Base-by-base conservation (phyloP, 2,329 filamentous ascomycete species). In the Akanthomyces uredinophilus region DNA sequence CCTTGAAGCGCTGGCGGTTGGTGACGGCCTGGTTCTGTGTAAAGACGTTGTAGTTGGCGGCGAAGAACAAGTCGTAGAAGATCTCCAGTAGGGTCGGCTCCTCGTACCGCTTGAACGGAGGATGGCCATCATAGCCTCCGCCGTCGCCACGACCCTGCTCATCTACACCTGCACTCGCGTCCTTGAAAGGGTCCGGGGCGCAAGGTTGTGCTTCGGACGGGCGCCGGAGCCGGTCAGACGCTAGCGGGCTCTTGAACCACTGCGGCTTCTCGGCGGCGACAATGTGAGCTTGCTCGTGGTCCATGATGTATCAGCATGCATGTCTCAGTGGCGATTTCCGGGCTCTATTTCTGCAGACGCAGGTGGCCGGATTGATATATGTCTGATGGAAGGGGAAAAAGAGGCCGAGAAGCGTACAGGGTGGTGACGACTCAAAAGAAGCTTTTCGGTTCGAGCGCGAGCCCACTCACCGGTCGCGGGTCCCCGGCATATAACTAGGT, bases 21-120 rank as follows among this genome's bases (percentile, higher is more conserved):
- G 71, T 76, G 43, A 75, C 70, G 37, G 70, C 55, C 51, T 72
- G 70, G 5, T 61, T 72, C 47, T 71, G 66, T 14, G 70, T 68
- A 67, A 89, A 89, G 14, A 86, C 85, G 5, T 83, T 84, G 60
- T 89, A 76, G 67, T 88, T 89, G 61, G 85, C 86, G 7, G 87
- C 74, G 39, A 77, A 76, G 67, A 76, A 75, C 0, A 77, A 69
- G 60, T 77, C 74, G 55, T 71, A 76, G 65, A 77, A 76, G 8
- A 76, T 69, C 59, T 77, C 74, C 0, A 77, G 69, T 4, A 73
- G 64, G 39, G 70, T 75, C 0, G 74, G 72, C 61, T 77, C 74
- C 55, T 72, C 70, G 41, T 75, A 60, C 51, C 60, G 53, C 29
- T 50, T 46, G 20, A 62, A 62, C 2, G 60, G 60, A 27, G 60